phyloP scores from a whole-genome alignment of 2,329 filamentous ascomycete species.

The Aspergillus ustus region DNA sequence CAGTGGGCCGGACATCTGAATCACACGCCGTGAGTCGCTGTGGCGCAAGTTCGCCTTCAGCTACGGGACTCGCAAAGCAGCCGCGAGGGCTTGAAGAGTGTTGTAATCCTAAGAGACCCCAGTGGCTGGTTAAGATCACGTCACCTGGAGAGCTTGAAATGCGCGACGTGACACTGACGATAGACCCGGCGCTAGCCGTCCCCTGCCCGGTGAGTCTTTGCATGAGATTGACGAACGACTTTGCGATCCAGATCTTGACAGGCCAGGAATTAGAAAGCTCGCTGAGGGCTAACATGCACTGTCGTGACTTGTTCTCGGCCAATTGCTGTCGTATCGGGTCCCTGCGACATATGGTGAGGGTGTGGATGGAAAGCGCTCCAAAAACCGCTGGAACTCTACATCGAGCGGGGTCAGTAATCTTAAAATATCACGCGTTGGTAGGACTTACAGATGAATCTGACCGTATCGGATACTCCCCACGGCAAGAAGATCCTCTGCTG shows the following conservation, averaged over 20 bases:
- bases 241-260: constrained; percentile 32
- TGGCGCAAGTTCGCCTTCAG: too few relatives aligned
- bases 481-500: not conserved
- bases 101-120: not conserved
- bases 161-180: not conserved
- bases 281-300: constrained; percentile 31
- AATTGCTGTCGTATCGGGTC: constrained; percentile 28
- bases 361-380: constrained; percentile 27
- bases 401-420: too few relatives aligned
- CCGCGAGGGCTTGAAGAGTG: not conserved
- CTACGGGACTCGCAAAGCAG: too few relatives aligned
- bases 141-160: not conserved
- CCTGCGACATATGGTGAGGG: constrained; percentile 30
- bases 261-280: constrained; percentile 31
- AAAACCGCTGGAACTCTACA: not conserved
- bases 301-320: constrained; percentile 29
- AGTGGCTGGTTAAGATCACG: too few relatives aligned
- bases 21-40: too few relatives aligned
- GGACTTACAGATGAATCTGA: not conserved
- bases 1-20: too few relatives aligned
- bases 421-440: too few relatives aligned
- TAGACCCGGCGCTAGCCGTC: not conserved
- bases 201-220: constrained; percentile 21
- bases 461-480: not conserved
- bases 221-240: constrained; percentile 23